Evolutionary conservation across 2,329 filamentous ascomycete species (phyloP), one percentile per base, ranked within the genome.

Genomic region (Aspergillus fijiensis): DNA sequence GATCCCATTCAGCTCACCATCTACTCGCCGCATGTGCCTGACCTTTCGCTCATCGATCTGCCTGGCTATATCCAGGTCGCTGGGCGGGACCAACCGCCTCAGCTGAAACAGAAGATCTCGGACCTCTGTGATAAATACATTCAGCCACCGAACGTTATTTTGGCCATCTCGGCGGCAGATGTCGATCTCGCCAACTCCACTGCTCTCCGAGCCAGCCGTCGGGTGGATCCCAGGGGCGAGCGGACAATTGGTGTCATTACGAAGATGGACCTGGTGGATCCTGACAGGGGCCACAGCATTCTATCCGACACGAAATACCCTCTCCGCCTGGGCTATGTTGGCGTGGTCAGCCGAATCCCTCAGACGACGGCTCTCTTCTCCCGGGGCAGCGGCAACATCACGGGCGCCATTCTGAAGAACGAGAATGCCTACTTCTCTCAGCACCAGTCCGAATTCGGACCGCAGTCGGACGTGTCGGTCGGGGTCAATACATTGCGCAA

Each of bases 101-200:
- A 97, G 76, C 81, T 99, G 57, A 98, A 98, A 78, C 90, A 96
- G 71, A 97, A 96, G 79, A 99, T 99, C 64, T 86, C 91, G 2
- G 92, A 97, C 70, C 86, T 99, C 12, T 99, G 95, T 74, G 95
- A 99, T 77, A 98, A 96, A 79, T 99, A 99, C 72, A 99, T 99
- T 55, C 91, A 96, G 72, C 81, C 93, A 5, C 95, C 96, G 0
- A 99, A 99, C 72, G 89, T 99, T 67, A 97, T 99, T 63, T 83
- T 99, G 7, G 95, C 95, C 45, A 98, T 99, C 63, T 99, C 96
- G 1, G 95, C 96, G 1, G 95, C 95, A 25, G 95, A 99, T 76
- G 95, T 99, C 19, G 95, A 99, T 80, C 78, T 99, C 59, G 95
- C 95, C 23, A 99, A 99, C 75, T 99, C 95, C 1, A 95, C 95